Evolutionary conservation across 768 basidiomycete genomes (phyloP).

Genomic region (Clitopilus hobsonii): DNA sequence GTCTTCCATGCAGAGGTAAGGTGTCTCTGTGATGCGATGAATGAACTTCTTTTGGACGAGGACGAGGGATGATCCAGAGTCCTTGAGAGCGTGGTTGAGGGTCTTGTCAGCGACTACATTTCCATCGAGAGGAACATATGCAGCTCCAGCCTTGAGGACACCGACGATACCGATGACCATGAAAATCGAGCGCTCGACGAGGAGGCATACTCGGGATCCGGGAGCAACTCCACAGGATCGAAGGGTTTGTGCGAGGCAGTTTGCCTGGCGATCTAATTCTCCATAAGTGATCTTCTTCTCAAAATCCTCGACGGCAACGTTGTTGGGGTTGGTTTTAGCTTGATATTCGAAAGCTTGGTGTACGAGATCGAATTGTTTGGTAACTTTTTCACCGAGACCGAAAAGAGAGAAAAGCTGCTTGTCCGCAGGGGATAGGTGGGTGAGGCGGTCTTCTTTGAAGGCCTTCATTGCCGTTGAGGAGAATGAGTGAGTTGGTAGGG

Average conservation of each 20-base stretch:
- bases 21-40: constrained; percentile 25
- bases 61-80: constrained; percentile 37
- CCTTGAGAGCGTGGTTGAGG: constrained; percentile 42
- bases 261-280: constrained; percentile 43
- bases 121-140: constrained; percentile 56
- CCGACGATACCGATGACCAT: constrained; percentile 52
- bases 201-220: constrained; percentile 47
- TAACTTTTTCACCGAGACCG: constrained; percentile 33
- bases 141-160: constrained; percentile 50
- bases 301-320: constrained; percentile 46
- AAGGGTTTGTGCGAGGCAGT: constrained; percentile 38
- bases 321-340: constrained; percentile 32
- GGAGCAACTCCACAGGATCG: constrained; percentile 37
- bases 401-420: constrained; percentile 38
- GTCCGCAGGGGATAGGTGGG: constrained; percentile 33
- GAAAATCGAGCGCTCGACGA: constrained; percentile 47
- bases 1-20: constrained; percentile 26
- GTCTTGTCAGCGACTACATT: constrained; percentile 49
- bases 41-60: constrained; percentile 37
- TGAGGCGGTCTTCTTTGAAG: constrained; percentile 5
- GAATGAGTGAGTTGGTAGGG: background rate
- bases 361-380: constrained; percentile 40
- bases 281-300: constrained; percentile 43
- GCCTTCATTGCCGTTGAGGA: constrained; percentile 1
- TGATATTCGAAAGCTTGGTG: constrained; percentile 54